Percentiles rank a stretch among this genome's conserved stretches.
Evolutionary conservation across 768 basidiomycete species (phyloP).

Genomic region (Calocybe gangraenosa): DNA sequence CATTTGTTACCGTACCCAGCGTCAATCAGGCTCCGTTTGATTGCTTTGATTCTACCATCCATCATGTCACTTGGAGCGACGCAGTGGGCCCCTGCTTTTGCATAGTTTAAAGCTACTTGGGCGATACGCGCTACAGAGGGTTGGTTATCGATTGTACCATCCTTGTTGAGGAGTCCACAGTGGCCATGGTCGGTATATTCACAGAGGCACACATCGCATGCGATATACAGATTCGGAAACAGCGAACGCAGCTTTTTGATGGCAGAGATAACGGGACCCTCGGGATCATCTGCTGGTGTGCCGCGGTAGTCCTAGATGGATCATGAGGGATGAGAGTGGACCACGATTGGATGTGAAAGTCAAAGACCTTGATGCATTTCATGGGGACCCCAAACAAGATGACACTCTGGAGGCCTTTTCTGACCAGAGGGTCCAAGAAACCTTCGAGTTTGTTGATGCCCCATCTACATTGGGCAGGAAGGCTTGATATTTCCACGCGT

Average conservation of each 20-base stretch:
- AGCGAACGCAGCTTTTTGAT: conserved; percentile 70
- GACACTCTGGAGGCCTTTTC: conserved; percentile 87
- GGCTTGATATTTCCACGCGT: conserved; percentile 64
- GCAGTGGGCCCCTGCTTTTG: conserved; percentile 93
- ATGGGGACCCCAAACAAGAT: conserved; percentile 94
- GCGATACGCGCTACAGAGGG: conserved; percentile 87
- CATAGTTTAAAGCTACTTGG: conserved; percentile 89
- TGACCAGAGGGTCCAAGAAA: conserved; percentile 83
- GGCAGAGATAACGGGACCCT: conserved; percentile 93
- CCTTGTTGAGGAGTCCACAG: conserved; percentile 75
- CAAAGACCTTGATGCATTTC: conserved; percentile 65
- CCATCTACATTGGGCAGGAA: conserved; percentile 92
- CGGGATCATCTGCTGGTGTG: conserved; percentile 83
- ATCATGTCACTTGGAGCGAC: conserved; percentile 99
- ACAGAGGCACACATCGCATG: conserved; percentile 97
- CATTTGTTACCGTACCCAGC: conserved; percentile 83
- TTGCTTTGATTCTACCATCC: conserved; percentile 90
- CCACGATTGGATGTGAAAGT: too few species aligned
- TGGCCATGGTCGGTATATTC: conserved; percentile 99
- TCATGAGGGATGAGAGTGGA: not conserved
- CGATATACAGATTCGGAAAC: conserved; percentile 86
- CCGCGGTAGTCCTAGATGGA: conserved; percentile 70
- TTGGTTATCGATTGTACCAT: conserved; percentile 73
- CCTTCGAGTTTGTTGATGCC: conserved; percentile 89
- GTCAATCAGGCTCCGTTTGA: conserved; percentile 84